Evolutionary conservation across 768 basidiomycete genomes (phyloP).

Genomic region (Boletus huronensis): DNA sequence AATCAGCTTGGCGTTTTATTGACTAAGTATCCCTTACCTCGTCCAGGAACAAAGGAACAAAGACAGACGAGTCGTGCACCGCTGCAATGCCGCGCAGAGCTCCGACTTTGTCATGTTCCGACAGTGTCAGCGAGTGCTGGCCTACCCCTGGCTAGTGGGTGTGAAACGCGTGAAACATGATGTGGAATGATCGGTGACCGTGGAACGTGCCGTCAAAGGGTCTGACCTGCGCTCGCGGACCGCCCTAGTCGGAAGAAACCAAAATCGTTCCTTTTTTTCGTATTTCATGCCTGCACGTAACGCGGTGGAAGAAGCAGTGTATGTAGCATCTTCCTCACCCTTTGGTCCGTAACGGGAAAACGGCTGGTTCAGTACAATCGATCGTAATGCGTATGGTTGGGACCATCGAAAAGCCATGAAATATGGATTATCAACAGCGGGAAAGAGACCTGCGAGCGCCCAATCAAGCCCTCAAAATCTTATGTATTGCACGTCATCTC

Average conservation of each 20-base stretch:
- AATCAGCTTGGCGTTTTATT: neutral
- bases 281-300: neutral
- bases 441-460: neutral
- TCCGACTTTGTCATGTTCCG: too few relatives aligned
- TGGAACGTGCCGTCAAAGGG: neutral
- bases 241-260: slow-evolving; percentile 3
- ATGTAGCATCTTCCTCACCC: too few relatives aligned
- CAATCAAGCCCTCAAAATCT: too few relatives aligned
- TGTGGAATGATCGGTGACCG: neutral
- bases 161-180: neutral
- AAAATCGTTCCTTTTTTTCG: neutral
- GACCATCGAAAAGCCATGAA: neutral
- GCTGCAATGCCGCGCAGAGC: too few relatives aligned
- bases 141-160: too few relatives aligned
- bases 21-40: too few relatives aligned
- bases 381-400: neutral
- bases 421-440: neutral
- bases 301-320: neutral
- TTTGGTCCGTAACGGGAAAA: neutral
- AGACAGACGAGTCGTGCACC: too few relatives aligned
- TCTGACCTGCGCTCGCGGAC: neutral
- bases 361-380: neutral
- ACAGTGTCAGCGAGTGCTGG: too few relatives aligned
- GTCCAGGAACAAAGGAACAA: too few relatives aligned
- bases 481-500: neutral